Evolutionary conservation across 768 basidiomycete species (phyloP).

Genomic region (Paxillus ammoniavirescens): DNA sequence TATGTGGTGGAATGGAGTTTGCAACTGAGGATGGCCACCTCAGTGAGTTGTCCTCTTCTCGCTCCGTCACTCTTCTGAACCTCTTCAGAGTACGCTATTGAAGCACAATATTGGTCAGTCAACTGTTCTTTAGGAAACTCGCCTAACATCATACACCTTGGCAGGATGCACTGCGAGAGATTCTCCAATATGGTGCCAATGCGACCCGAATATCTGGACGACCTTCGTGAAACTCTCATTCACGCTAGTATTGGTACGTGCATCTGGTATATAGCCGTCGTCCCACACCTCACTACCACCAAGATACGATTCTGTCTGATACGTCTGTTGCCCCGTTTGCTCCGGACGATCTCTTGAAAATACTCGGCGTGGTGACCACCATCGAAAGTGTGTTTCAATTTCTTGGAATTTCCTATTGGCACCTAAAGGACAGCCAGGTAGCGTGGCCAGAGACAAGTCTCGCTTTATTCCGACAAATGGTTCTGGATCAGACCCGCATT

Average conservation of each 20-base stretch:
- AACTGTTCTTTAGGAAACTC: neutral
- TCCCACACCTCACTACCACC: neutral
- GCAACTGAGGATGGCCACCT: conserved; percentile 5
- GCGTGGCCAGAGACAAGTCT: neutral
- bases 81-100: conserved; percentile 19
- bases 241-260: conserved; percentile 6
- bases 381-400: neutral
- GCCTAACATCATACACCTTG: neutral
- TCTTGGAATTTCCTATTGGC: neutral
- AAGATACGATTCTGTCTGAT: conserved; percentile 15
- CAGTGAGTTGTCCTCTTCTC: neutral
- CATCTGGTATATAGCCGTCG: neutral
- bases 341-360: conserved; percentile 6
- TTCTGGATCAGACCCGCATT: too few species aligned
- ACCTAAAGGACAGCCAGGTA: neutral
- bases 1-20: conserved; percentile 1
- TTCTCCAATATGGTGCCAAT: conserved; percentile 4
- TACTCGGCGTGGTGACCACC: conserved; percentile 5
- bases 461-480: too few species aligned
- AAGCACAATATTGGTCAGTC: conserved; percentile 26
- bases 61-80: neutral
- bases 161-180: conserved; percentile 26
- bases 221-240: conserved; percentile 6
- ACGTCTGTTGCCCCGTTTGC: conserved; percentile 16
- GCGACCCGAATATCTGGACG: neutral